A percentile compares a stretch with the other conserved stretches of the same genome.
phyloP scores from a whole-genome alignment of 2,329 filamentous ascomycete species.

The Sordariomycetes sp. region DNA sequence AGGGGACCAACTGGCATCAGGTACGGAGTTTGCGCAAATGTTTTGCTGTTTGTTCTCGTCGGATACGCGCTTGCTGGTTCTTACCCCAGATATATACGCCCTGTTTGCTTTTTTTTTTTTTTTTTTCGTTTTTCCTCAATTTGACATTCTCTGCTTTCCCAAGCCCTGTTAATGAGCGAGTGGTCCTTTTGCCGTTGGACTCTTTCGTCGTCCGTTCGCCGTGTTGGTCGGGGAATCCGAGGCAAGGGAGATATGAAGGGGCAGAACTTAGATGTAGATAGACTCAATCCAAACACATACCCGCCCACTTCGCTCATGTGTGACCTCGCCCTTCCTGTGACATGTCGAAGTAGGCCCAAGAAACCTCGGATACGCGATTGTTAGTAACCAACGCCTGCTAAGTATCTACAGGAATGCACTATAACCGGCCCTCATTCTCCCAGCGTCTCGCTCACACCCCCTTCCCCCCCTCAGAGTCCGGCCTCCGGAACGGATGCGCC shows the following conservation, averaged over 20 bases:
- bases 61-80: neutral
- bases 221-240: neutral
- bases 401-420: neutral
- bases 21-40: neutral
- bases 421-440: neutral
- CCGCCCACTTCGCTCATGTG: too few species aligned
- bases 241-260: neutral
- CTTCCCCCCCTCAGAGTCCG: constrained; percentile 9
- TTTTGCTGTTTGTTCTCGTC: neutral
- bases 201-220: too few species aligned
- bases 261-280: constrained; percentile 5
- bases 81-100: neutral
- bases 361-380: neutral
- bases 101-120: neutral
- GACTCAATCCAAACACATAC: neutral
- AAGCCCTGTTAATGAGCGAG: neutral
- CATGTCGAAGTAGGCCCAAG: too few species aligned
- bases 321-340: too few species aligned
- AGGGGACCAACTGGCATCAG: neutral
- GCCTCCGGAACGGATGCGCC: constrained; percentile 43
- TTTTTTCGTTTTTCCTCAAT: neutral
- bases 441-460: neutral
- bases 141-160: neutral
- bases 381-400: neutral
- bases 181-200: neutral